Evolutionary conservation across 257 asterid genomes (phyloP).

Genomic region (Salvia miltiorrhiza): DNA sequence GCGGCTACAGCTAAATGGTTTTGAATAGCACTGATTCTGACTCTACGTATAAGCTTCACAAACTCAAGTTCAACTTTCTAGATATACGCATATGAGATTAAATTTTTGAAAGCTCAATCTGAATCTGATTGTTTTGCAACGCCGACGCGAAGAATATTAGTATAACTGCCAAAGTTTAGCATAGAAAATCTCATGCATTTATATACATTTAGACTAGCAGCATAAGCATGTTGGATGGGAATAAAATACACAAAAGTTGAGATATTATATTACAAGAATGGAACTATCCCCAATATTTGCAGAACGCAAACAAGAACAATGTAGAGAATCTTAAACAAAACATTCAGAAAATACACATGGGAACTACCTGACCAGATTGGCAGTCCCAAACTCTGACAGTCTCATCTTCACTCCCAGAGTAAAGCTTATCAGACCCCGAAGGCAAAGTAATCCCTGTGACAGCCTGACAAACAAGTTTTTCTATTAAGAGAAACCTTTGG

Average conservation of each 20-base stretch:
- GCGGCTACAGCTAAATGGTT: neutral
- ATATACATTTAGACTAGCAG: too few relatives aligned
- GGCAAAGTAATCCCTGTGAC: slow-evolving; percentile 89
- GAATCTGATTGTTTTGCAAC: too few relatives aligned
- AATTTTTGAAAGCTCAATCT: neutral
- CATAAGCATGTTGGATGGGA: slow-evolving; percentile 3
- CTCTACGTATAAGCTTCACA: neutral
- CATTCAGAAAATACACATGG: neutral
- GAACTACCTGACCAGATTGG: slow-evolving; percentile 89
- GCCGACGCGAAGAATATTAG: neutral
- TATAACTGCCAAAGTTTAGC: slow-evolving; percentile 1
- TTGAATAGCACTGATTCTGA: neutral
- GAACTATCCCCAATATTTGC: neutral
- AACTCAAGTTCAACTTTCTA: neutral
- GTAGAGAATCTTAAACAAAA: neutral
- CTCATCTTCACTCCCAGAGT: slow-evolving; percentile 89
- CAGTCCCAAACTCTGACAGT: slow-evolving; percentile 95
- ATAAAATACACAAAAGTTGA: neutral
- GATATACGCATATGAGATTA: neutral
- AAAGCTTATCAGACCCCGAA: slow-evolving; percentile 87
- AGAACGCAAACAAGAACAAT: slow-evolving; percentile 5
- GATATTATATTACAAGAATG: neutral
- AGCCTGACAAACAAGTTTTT: slow-evolving; percentile 47
- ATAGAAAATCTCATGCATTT: neutral
- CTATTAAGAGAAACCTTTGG: neutral